Conservation (phyloP, 2,329 filamentous ascomycete genomes). For the Clarireedia hainanense region DNA sequence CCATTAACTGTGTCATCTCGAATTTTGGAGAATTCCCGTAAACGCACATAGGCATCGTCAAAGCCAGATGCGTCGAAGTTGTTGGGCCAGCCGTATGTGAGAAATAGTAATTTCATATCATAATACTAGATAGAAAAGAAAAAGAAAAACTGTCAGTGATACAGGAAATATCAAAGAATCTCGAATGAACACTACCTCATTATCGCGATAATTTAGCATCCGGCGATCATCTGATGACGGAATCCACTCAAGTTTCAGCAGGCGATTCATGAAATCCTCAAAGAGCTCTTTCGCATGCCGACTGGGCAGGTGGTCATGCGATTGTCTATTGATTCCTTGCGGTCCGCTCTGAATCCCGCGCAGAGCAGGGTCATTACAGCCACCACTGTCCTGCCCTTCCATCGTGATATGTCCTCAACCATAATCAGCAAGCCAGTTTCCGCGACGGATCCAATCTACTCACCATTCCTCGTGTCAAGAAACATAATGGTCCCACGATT, state of each 20-base stretch:
- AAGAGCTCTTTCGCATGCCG: conserved; percentile 8
- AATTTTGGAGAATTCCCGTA: not conserved
- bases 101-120: not conserved
- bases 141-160: not conserved
- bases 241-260: conserved; percentile 13
- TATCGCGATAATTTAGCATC: not conserved
- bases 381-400: not conserved
- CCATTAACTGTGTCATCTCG: not conserved
- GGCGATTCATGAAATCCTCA: conserved; percentile 6
- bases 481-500: not conserved
- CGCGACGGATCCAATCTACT: not conserved
- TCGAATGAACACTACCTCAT: not conserved
- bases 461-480: conserved; percentile 3
- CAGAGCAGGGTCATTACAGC: not conserved
- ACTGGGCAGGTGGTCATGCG: conserved; percentile 3
- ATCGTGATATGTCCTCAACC: conserved; percentile 1
- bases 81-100: not conserved
- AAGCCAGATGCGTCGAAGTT: not conserved
- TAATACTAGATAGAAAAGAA: not conserved
- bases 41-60: not conserved
- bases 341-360: no score
- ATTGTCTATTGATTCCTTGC: not conserved
- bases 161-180: no score
- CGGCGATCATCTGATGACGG: not conserved
- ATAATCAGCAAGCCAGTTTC: not conserved